Conservation (phyloP, 2,329 filamentous ascomycete genomes). For the Fonsecaea monophora region DNA sequence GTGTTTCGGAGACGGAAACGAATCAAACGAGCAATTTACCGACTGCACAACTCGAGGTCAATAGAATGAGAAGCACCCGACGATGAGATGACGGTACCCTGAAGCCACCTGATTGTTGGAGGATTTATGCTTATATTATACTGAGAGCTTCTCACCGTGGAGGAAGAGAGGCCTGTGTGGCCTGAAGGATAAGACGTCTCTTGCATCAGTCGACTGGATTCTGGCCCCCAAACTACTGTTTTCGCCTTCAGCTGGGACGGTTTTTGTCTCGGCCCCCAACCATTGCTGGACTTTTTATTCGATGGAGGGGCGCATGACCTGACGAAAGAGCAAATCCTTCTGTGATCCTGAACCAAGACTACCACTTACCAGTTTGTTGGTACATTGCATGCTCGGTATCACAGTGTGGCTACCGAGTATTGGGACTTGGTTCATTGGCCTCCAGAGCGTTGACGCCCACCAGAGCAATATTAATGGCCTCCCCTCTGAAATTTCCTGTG, state of each 20-base stretch:
- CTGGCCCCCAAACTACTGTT: background rate
- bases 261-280: slow-evolving; percentile 10
- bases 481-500: background rate
- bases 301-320: background rate
- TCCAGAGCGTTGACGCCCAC: background rate
- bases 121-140: slow-evolving; percentile 11
- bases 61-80: background rate
- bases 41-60: background rate
- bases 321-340: background rate
- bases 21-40: background rate
- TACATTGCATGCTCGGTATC: background rate
- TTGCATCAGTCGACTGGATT: background rate
- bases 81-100: background rate
- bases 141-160: background rate
- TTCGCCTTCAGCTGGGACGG: slow-evolving; percentile 11
- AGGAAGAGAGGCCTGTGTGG: background rate
- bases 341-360: background rate
- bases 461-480: background rate
- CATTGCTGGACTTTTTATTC: background rate
- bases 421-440: background rate
- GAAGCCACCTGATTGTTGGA: background rate
- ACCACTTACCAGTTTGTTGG: background rate
- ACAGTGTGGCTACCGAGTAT: background rate
- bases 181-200: background rate
- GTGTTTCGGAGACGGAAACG: background rate